Base-by-base conservation (phyloP, 1,139 yeast genomes). In the Kodamaea sp. region DNA sequence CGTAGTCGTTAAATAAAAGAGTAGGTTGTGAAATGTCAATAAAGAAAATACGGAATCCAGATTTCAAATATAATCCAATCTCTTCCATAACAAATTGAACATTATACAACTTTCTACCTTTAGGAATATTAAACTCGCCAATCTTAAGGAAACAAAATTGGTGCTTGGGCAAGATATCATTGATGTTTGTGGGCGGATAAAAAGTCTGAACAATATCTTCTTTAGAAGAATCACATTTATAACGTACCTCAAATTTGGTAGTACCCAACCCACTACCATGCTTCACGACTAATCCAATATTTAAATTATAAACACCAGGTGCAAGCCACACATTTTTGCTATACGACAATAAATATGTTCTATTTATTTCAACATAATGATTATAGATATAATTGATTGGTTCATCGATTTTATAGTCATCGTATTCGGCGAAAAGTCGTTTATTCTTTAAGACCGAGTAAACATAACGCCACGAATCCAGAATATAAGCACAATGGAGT, bases 181-280 rank as follows among this genome's bases (percentile, higher is more conserved):
- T 73, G 32, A 81, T 74, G 48, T 78, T 75, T 0, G 77, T 65
- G 0, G 85, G 81, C 0, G 84, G 82, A 49, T 69, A 78, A 46
- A 68, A 78, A 2, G 71, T 65, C 38, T 70, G 64, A 7, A 61
- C 46, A 2, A 52, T 46, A 11, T 49, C 43, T 10, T 54, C 46
- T 6, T 56, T 58, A 15, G 47, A 38, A 25, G 47, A 59, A 32
- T 58, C 53, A 15, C 20, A 15, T 43, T 44, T 55, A 47, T 50
- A 65, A 40, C 47, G 59, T 3, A 80, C 58, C 46, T 70, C 78
- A 50, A 79, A 78, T 47, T 73, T 72, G 10, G 81, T 75, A 7
- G 84, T 78, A 1, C 84, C 84, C 24, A 80, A 55, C 0, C 85
- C 85, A 45, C 69, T 65, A 0, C 79, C 78, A 36, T 66, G 67